Evolutionary conservation across 345 rosid genomes (phyloP), one percentile per base, ranked within the genome.

Genomic region (Balakata baccata): DNA sequence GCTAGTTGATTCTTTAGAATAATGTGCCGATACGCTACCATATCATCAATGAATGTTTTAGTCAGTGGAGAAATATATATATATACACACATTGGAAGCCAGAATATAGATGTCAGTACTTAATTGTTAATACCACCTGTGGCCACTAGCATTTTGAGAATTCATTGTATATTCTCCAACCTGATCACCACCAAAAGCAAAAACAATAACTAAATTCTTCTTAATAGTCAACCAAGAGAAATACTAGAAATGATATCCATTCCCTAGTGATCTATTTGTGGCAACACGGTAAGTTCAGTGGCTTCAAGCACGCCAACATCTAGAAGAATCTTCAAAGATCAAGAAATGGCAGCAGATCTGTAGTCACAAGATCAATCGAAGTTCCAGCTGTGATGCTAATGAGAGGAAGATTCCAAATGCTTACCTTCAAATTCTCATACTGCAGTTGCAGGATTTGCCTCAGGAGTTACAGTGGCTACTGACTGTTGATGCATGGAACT

Each of bases 401-500:
- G 16, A 41, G 63, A 56, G 50, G 38, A 53, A 47, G 17, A 54
- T 56, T 54, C n/a, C 14, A 38, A 22, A 20, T 9, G 12, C 45
- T 46, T 25, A 4, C 56, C 16, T 59, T 60, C 29, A 59, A 23
- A 49, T 38, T 46, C 54, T 60, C 57, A 71, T 20, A 37, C 29
- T 17, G 57, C 20, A 41, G 22, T 14, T 59, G 25, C 41, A 45
- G 56, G 74, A 70, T 57, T 70, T 43, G 66, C 11, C 47, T 69
- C 50, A 2, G 29, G 7, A 51, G 46, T 51, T 68, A 38, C 12
- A 68, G 69, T 39, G 0, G 70, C 39, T 57, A 29, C 34, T 29
- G 34, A 29, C 34, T 29, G 34, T 29, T 29, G 34, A 29, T 29
- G 34, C 34, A 29, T 29, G 34, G 34, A 29, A 29, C 34, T 29